A percentile compares a stretch with the other conserved stretches of the same genome.
phyloP scores from a whole-genome alignment of 1,284 basidiomycete genomes.

The Kwoniella shivajii region DNA sequence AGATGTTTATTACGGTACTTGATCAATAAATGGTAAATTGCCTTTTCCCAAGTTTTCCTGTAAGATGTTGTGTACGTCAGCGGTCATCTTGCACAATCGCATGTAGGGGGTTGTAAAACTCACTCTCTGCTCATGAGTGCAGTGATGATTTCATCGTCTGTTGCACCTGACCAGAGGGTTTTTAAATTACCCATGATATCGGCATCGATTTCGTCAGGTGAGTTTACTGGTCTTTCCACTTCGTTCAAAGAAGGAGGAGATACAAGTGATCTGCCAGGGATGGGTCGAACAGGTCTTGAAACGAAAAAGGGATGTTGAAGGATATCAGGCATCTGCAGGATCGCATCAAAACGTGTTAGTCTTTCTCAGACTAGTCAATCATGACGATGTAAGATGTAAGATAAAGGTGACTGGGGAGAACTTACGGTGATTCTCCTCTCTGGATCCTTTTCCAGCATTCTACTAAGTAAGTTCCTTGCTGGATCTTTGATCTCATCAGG shows the following conservation, averaged over 20 bases:
- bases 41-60: slow-evolving; percentile 87
- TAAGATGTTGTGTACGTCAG: slow-evolving; percentile 51
- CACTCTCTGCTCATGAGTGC: slow-evolving; percentile 62
- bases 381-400: slow-evolving; percentile 3
- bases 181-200: slow-evolving; percentile 89
- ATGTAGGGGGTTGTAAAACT: slow-evolving; percentile 16
- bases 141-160: slow-evolving; percentile 70
- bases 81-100: neutral
- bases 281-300: slow-evolving; percentile 62
- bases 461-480: slow-evolving; percentile 78
- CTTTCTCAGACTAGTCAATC: neutral
- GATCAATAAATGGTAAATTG: slow-evolving; percentile 81
- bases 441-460: slow-evolving; percentile 87
- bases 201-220: slow-evolving; percentile 70
- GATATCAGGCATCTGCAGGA: slow-evolving; percentile 74
- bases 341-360: neutral
- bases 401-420: slow-evolving; percentile 9
- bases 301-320: slow-evolving; percentile 86
- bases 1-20: slow-evolving; percentile 73
- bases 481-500: slow-evolving; percentile 73
- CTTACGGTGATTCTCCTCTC: slow-evolving; percentile 79
- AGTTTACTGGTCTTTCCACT: slow-evolving; percentile 68
- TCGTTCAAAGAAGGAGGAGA: slow-evolving; percentile 70
- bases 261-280: slow-evolving; percentile 60
- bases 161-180: slow-evolving; percentile 81